Evolutionary conservation across 306 rosid genomes (phyloP), one percentile per base, ranked within the genome.

Genomic region (Crotalaria pallida): DNA sequence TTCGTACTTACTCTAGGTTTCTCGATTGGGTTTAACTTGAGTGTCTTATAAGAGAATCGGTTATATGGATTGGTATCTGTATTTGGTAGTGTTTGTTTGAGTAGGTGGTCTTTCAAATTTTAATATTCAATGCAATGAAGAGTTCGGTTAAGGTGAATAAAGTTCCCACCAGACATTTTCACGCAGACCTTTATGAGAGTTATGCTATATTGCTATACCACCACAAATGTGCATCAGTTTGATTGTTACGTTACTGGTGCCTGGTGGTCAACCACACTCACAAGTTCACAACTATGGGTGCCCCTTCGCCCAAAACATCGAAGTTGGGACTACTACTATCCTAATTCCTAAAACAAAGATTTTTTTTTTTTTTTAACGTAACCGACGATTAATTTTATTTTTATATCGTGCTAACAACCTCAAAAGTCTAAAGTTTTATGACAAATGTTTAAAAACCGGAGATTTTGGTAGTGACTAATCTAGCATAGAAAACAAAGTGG

Each of bases 31-130:
- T 61, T 61, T 69, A 61, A 62, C 44, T 77, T 65, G 41, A 78
- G 72, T 43, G 51, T 44, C 10, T 33, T 10, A 10, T n/a, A 51
- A 69, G 55, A 67, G 61, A 50, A 34, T 24, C 29, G 13, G 48
- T 73, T 64, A 70, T 13, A 40, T 47, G 70, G 69, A 51, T 11
- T 0, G 13, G 48, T 41, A 41, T 17, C 27, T 65, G 58, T 40
- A 66, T 76, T 43, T 33, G 78, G 77, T 71, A 65, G 73, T 63
- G 75, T 67, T 62, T 40, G 62, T 63, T 80, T 73, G 21, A 67
- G 75, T 73, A 43, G 77, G 77, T 80, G 71, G 45, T 63, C 41
- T 80, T 62, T 80, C 80, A 69, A 34, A 62, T 23, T 56, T 45
- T 24, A 23, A 64, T 69, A 74, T 53, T 80, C 9, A 80, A 74